Evolutionary conservation across 169 alveolate species (phyloP), one percentile per base, ranked within the genome.

Genomic region (Cryptosporidium ubiquitum): DNA sequence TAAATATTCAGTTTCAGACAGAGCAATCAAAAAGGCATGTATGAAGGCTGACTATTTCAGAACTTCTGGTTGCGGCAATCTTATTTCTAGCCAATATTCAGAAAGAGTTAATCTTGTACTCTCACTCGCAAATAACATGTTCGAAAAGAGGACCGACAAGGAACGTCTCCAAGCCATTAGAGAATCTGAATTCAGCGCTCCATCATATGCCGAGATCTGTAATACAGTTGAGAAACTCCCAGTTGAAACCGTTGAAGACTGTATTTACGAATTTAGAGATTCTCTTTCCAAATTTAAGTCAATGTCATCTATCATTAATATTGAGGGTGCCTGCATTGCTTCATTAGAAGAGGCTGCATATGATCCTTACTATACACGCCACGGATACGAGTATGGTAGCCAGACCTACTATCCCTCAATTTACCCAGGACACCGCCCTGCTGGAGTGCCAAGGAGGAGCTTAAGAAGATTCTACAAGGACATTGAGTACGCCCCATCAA

Each of bases 1-100:
- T 5, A 73, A 73, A 9, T 73, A 73, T 20, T n/a, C 20, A 10
- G 1, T 73, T 33, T 73, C 85, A 3, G 57, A 35, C 0, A 73
- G 85, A 58, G 52, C 60, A 31, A 73, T 73, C 26, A 73, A 52
- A 37, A 73, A 73, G 71, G 85, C 69, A 18, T 73, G 85, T 39
- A 52, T 52, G 29, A 73, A 61, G 31, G 31, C 71, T 29, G 85
- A 73, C 23, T 73, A 73, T 61, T 52, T 73, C 52, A 73, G 85
- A 73, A 23, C 40, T 12, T 73, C 85, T 37, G 18, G 71, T 10
- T 73, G 85, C 12, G 85, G 85, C 20, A 52, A 57, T 5, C 20
- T 73, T 16, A 35, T 58, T 5, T 57, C 52, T 12, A 26, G 23
- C 57, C 0, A 20, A 18, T 26, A 37, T 0, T n/a, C 51, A 12